Conservation (phyloP, 306 rosid genomes). For the Lathyrus aphaca region DNA sequence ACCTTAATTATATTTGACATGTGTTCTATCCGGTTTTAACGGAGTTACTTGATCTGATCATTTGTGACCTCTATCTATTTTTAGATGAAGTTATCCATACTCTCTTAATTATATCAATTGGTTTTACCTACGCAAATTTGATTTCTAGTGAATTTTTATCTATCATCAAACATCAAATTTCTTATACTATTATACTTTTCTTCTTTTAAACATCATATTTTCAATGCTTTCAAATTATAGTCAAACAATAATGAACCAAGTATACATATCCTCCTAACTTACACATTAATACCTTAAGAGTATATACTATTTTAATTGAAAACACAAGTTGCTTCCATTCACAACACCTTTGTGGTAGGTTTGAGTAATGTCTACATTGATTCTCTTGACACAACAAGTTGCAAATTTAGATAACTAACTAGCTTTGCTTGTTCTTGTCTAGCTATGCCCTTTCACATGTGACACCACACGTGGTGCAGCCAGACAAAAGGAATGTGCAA, state of each 20-base stretch:
- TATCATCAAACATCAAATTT: too few relatives aligned
- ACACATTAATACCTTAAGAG: not conserved
- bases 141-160: too few relatives aligned
- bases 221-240: too few relatives aligned
- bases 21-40: too few relatives aligned
- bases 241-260: not conserved
- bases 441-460: constrained; percentile 56
- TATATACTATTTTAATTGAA: constrained; percentile 11
- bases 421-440: constrained; percentile 44
- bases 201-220: too few relatives aligned
- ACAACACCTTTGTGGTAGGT: constrained; percentile 7
- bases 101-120: too few relatives aligned
- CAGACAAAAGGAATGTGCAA: constrained; percentile 81
- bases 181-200: too few relatives aligned
- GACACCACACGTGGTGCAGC: constrained; percentile 70
- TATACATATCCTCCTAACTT: not conserved
- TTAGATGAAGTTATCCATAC: too few relatives aligned
- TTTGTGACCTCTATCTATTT: too few relatives aligned
- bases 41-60: too few relatives aligned
- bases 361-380: constrained; percentile 40
- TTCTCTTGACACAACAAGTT: constrained; percentile 52
- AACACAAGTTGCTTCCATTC: constrained; percentile 24
- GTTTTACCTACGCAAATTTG: too few relatives aligned
- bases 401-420: constrained; percentile 38
- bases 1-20: too few relatives aligned